phyloP scores from a whole-genome alignment of 768 basidiomycete species.

The Saitozyma podzolica region DNA sequence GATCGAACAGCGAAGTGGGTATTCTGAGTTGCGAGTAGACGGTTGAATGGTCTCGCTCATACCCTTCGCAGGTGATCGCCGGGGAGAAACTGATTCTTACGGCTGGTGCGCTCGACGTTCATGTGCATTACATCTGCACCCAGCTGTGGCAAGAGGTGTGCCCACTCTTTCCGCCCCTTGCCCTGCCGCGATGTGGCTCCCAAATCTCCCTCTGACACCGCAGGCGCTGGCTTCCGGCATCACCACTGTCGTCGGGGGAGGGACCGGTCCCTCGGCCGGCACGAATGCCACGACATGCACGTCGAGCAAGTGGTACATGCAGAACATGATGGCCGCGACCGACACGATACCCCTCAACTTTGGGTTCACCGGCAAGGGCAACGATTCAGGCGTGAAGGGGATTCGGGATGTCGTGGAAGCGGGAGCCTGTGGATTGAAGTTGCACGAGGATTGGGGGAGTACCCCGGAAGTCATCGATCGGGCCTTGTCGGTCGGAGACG shows the following conservation, averaged over 20 bases:
- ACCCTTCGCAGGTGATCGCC: constrained; percentile 65
- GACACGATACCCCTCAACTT: constrained; percentile 90
- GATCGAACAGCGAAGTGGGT: constrained; percentile 75
- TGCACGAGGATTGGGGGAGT: constrained; percentile 97
- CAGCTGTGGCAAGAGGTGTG: constrained; percentile 81
- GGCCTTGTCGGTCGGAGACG: constrained; percentile 76
- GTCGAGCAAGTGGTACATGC: constrained; percentile 82
- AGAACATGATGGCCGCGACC: constrained; percentile 85
- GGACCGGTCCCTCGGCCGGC: constrained; percentile 88
- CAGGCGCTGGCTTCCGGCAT: constrained; percentile 61
- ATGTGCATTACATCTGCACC: constrained; percentile 93
- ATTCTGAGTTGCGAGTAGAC: neutral
- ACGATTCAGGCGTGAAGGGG: constrained; percentile 69
- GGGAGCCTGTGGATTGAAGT: constrained; percentile 84
- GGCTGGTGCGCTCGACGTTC: constrained; percentile 87
- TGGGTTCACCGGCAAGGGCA: constrained; percentile 94
- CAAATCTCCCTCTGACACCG: constrained; percentile 12
- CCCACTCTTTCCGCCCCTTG: neutral
- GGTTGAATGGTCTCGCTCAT: neutral
- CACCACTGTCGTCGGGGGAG: constrained; percentile 94
- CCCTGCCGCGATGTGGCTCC: neutral
- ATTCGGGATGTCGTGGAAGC: constrained; percentile 78
- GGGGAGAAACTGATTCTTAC: constrained; percentile 93
- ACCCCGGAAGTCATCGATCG: constrained; percentile 79
- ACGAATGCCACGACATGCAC: constrained; percentile 95